A percentile compares a stretch with the other conserved stretches of the same genome.
Conservation (phyloP, 768 basidiomycete genomes). For the Gloeostereum incarnatum region DNA sequence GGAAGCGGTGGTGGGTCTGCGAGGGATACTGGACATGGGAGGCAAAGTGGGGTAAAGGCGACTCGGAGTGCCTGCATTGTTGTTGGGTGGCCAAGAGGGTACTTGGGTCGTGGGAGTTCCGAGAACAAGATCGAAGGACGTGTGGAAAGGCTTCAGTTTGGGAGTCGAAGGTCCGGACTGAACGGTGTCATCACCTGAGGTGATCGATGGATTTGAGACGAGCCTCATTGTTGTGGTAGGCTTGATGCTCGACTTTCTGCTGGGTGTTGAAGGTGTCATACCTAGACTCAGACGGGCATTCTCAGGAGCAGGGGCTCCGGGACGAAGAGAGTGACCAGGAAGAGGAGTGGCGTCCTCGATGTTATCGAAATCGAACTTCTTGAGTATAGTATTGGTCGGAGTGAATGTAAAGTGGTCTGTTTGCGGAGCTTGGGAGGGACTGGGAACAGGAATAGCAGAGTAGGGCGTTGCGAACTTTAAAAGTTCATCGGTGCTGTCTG, state of each 20-base stretch:
- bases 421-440: conserved; percentile 24
- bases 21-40: neutral
- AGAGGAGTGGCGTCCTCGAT: conserved; percentile 35
- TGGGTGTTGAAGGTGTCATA: conserved; percentile 27
- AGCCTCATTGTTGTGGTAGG: conserved; percentile 45
- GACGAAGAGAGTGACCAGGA: conserved; percentile 48
- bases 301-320: conserved; percentile 51
- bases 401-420: conserved; percentile 35
- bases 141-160: conserved; percentile 53
- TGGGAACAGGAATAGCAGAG: conserved; percentile 24
- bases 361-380: conserved; percentile 16
- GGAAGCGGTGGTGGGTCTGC: neutral
- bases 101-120: conserved; percentile 36
- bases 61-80: neutral
- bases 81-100: conserved; percentile 31
- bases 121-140: conserved; percentile 59
- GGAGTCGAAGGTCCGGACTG: conserved; percentile 43
- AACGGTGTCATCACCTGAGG: conserved; percentile 7
- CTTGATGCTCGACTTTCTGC: conserved; percentile 21
- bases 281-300: conserved; percentile 57
- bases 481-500: conserved; percentile 22
- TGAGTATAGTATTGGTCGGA: conserved; percentile 9
- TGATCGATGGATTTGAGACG: conserved; percentile 25
- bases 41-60: neutral
- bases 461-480: conserved; percentile 32